Evolutionary conservation across 1,284 basidiomycete species (phyloP).

Genomic region (Pseudozyma pruni): DNA sequence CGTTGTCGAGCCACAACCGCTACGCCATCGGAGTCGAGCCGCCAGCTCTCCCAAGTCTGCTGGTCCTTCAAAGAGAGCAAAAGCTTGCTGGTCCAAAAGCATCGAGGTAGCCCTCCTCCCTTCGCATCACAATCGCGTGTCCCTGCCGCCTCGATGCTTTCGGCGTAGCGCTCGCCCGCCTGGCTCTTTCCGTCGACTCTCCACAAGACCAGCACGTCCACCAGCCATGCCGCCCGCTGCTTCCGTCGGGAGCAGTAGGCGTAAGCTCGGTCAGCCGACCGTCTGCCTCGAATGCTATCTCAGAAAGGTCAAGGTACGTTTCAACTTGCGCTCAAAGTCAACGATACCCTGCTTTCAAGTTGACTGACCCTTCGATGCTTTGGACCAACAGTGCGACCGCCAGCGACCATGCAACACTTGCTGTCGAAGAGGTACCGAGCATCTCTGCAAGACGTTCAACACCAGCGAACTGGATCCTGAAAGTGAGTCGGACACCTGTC

Average conservation of each 20-base stretch:
- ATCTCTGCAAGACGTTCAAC: conserved; percentile 52
- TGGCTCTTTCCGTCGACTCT: not conserved
- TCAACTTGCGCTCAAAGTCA: too few relatives aligned
- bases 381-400: conserved; percentile 36
- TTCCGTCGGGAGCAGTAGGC: conserved; percentile 41
- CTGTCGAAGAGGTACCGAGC: conserved; percentile 34
- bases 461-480: conserved; percentile 47
- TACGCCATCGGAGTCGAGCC: too few relatives aligned
- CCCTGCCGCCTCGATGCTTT: not conserved
- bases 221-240: conserved; percentile 31
- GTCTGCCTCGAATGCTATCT: conserved; percentile 54
- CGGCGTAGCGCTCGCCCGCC: not conserved
- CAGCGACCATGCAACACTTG: conserved; percentile 44
- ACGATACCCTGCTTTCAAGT: not conserved
- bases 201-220: too few relatives aligned
- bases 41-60: too few relatives aligned
- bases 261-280: conserved; percentile 48
- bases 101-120: too few relatives aligned
- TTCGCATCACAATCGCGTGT: too few relatives aligned
- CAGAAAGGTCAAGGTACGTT: conserved; percentile 48
- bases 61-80: too few relatives aligned
- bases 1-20: too few relatives aligned
- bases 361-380: not conserved
- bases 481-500: conserved; percentile 15
- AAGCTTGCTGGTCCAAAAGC: too few relatives aligned